A percentile compares a stretch with the other conserved stretches of the same genome.
Conservation (phyloP, 202 grass and related monocot genomes). For the Digitaria exilis region DNA sequence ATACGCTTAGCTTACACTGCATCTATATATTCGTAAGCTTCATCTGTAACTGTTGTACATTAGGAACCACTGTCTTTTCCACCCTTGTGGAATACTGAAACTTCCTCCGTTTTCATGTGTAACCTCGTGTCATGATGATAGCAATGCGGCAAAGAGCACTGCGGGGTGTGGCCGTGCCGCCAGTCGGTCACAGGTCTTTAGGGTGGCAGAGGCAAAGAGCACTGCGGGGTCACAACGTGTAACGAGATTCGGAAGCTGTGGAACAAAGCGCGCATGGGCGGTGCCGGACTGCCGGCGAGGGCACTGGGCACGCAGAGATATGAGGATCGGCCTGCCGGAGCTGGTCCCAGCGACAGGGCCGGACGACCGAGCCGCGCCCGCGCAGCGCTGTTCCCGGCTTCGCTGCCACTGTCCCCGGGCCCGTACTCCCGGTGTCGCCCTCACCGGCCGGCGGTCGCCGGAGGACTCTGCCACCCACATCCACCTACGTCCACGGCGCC, state of each 20-base stretch:
- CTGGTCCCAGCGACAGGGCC: not conserved
- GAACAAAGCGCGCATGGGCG: no score
- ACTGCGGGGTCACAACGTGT: no score
- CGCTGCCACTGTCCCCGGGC: not conserved
- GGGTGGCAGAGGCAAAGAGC: no score
- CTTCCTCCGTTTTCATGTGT: not conserved
- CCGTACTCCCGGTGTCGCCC: not conserved
- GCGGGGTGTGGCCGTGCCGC: no score
- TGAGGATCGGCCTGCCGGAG: no score
- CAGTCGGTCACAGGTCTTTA: no score
- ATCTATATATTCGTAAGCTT: not conserved
- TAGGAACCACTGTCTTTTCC: not conserved
- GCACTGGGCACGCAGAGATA: no score
- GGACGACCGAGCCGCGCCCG: not conserved
- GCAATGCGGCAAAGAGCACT: no score
- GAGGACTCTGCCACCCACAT: not conserved
- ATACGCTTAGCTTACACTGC: not conserved
- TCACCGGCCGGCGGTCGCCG: not conserved
- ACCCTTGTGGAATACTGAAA: not conserved
- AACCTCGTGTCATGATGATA: no score
- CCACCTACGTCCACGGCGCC: not conserved
- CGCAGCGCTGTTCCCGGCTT: not conserved
- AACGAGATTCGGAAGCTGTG: no score
- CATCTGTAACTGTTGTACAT: not conserved
- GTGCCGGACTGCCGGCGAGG: no score